Evolutionary conservation across 1,284 basidiomycete genomes (phyloP), one percentile per base, ranked within the genome.

Genomic region (Leucoagaricus sp.): DNA sequence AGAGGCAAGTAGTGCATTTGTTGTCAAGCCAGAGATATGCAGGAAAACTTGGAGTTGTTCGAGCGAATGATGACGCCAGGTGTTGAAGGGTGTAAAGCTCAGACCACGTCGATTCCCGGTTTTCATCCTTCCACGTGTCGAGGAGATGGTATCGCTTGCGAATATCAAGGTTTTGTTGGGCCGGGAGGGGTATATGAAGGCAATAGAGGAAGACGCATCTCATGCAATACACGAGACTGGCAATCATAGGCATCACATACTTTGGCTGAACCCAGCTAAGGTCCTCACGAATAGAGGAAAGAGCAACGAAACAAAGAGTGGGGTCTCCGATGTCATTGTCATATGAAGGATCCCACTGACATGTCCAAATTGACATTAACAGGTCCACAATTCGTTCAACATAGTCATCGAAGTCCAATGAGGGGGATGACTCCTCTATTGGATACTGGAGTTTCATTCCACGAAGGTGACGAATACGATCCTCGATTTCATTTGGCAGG

Each of bases 161-260:
- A 17, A 13, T 38, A 26, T 25, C 5, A 12, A 28, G 1, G 34
- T 19, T 25, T 1, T 49, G 19, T 23, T 42, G 6, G 15, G 25
- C 17, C 9, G n/a, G 4, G 38, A 49, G 21, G n/a, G n/a, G n/a
- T 34, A 31, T 0, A 57, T 51, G 19, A 33, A 23, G 8, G 3
- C 21, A 23, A 3, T 33, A 7, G 0, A 61, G n/a, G 13, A 61
- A 61, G 0, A 60, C 46, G 1, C 67, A 40, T 0, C 59, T 56
- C 23, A 72, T 69, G 44, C 49, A 58, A 13, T 66, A 65, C 8
- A 63, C 59, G 0, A 72, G 29, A 6, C 59, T 60, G 2, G 66
- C 58, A 31, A 73, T 63, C 1, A 51, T 15, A 0, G 6, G 29
- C 1, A 69, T 72, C 3, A 63, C 50, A 0, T 63, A 12, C 3